phyloP scores from a whole-genome alignment of 2,329 filamentous ascomycete genomes.

The Bipolaris bicolor region DNA sequence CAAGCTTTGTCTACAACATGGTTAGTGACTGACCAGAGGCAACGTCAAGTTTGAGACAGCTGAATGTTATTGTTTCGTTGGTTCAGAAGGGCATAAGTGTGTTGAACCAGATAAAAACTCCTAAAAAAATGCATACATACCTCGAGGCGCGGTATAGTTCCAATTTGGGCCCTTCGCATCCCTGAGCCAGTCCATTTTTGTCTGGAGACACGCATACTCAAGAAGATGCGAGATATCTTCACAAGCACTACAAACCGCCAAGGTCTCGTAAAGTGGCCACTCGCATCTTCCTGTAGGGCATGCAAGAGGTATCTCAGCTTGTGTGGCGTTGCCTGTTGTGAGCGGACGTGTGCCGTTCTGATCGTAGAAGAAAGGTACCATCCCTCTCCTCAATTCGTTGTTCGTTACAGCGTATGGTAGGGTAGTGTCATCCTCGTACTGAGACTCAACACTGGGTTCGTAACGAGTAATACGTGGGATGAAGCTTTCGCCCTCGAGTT shows the following conservation, averaged over 20 bases:
- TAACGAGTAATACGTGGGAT: conserved; percentile 21
- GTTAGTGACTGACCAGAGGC: too few relatives aligned
- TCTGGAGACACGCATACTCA: conserved; percentile 22
- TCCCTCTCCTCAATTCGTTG: background rate
- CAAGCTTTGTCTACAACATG: conserved; percentile 21
- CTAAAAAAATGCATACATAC: too few relatives aligned
- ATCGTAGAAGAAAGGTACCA: conserved; percentile 24
- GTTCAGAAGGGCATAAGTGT: too few relatives aligned
- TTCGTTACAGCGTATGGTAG: background rate
- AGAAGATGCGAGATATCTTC: conserved; percentile 23
- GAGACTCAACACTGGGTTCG: background rate
- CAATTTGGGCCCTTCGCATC: conserved; percentile 7
- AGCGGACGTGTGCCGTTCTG: conserved; percentile 25
- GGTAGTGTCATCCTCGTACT: background rate
- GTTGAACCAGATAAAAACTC: too few relatives aligned
- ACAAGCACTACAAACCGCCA: conserved; percentile 35
- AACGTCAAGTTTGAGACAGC: too few relatives aligned
- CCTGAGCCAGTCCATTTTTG: conserved; percentile 25
- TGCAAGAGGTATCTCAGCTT: conserved; percentile 32
- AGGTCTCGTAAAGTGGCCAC: conserved; percentile 28
- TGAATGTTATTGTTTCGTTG: too few relatives aligned
- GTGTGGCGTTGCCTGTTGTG: conserved; percentile 19
- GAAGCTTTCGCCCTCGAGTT: conserved; percentile 15
- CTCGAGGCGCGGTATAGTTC: conserved; percentile 10
- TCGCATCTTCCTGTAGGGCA: conserved; percentile 36